These are phyloP conservation scores for Penicillium polonicum DNA, from an alignment of 2,329 filamentous ascomycete species.

Conservation along the genomic window DNA sequence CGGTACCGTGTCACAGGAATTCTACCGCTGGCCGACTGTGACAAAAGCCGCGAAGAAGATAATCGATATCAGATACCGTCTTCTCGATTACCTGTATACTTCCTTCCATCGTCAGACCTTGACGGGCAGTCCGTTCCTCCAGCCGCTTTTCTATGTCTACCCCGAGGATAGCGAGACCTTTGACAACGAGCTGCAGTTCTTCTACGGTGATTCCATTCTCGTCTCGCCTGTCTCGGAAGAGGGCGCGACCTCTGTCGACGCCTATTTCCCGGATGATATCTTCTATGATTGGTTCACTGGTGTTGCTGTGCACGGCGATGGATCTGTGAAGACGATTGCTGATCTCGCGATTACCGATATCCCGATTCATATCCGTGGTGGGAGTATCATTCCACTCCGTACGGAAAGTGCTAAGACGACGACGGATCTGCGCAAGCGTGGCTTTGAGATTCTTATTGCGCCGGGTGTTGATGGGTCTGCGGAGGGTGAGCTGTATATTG, in stretches of 20 bases:
- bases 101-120: slow-evolving; percentile 60
- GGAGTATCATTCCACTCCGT: slow-evolving; percentile 60
- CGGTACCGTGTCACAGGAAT: slow-evolving; percentile 61
- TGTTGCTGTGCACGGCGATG: slow-evolving; percentile 45
- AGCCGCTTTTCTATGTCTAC: slow-evolving; percentile 72
- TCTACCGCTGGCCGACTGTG: slow-evolving; percentile 67
- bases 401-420: slow-evolving; percentile 57
- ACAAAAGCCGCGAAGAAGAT: slow-evolving; percentile 64
- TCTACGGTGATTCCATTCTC: slow-evolving; percentile 58
- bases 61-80: slow-evolving; percentile 69
- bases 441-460: slow-evolving; percentile 71
- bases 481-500: slow-evolving; percentile 68
- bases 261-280: slow-evolving; percentile 58
- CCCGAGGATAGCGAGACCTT: slow-evolving; percentile 56
- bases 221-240: slow-evolving; percentile 57
- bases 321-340: slow-evolving; percentile 44
- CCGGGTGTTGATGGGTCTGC: slow-evolving; percentile 63
- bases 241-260: slow-evolving; percentile 52
- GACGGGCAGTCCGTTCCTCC: slow-evolving; percentile 64
- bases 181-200: slow-evolving; percentile 56
- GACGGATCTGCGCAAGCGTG: slow-evolving; percentile 58
- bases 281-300: slow-evolving; percentile 63
- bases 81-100: slow-evolving; percentile 81
- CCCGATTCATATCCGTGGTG: slow-evolving; percentile 63
- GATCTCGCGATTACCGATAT: slow-evolving; percentile 54